A percentile compares a stretch with the other conserved stretches of the same genome.
phyloP scores from a whole-genome alignment of 2,329 filamentous ascomycete species.

The Venturiaceae sp. region DNA sequence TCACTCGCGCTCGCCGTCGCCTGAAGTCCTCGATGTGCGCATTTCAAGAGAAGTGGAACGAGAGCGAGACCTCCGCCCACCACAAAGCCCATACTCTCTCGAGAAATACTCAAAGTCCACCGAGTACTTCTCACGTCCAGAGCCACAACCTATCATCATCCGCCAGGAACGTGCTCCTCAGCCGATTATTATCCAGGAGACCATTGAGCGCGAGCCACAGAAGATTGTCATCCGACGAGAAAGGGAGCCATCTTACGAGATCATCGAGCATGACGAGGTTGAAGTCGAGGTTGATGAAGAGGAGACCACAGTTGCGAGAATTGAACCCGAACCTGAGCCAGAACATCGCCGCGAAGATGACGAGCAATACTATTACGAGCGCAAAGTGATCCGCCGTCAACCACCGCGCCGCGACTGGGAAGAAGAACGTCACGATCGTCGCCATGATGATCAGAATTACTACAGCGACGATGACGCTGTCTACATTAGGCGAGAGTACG shows the following conservation, averaged over 20 bases:
- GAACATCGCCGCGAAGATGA: slow-evolving; percentile 38
- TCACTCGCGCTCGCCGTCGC: background rate
- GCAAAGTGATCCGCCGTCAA: slow-evolving; percentile 36
- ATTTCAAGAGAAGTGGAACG: slow-evolving; percentile 5
- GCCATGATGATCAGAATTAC: slow-evolving; percentile 31
- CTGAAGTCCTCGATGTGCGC: slow-evolving; percentile 1
- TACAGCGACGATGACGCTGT: slow-evolving; percentile 55
- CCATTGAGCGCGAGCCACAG: slow-evolving; percentile 33
- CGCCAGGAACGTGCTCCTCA: slow-evolving; percentile 38
- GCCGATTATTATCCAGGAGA: slow-evolving; percentile 42
- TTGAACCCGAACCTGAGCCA: slow-evolving; percentile 18
- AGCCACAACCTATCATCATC: slow-evolving; percentile 41
- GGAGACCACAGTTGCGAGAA: slow-evolving; percentile 12
- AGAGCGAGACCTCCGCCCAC: slow-evolving; percentile 18
- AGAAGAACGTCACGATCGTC: slow-evolving; percentile 25
- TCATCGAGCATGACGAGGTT: slow-evolving; percentile 48
- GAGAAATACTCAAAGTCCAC: slow-evolving; percentile 43
- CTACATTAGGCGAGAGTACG: slow-evolving; percentile 46
- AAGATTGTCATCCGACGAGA: slow-evolving; percentile 37
- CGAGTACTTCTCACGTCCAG: slow-evolving; percentile 40
- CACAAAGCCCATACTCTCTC: slow-evolving; percentile 31
- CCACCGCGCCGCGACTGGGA: slow-evolving; percentile 26
- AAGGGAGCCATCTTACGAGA: slow-evolving; percentile 48
- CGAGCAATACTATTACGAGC: slow-evolving; percentile 54
- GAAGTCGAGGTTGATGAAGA: slow-evolving; percentile 8